Base-by-base conservation (phyloP, 2,329 filamentous ascomycete genomes). In the Penicillium sp. region DNA sequence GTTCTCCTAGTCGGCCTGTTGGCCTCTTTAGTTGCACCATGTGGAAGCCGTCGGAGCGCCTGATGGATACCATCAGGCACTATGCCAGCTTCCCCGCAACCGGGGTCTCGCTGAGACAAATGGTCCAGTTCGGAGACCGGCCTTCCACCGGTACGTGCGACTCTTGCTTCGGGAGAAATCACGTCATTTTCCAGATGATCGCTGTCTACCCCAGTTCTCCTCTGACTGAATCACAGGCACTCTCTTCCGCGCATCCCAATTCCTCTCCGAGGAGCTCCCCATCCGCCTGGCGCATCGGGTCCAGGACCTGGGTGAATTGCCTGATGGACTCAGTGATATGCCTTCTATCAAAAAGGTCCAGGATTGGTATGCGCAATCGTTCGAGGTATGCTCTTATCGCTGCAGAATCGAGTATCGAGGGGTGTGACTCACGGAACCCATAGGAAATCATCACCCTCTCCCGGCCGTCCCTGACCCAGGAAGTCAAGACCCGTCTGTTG, bases 301-400 rank as follows among this genome's bases (percentile, higher is more conserved):
- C 53, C 89, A 96, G 74, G 94, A 99, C 77, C 84, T 99, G 51
- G 86, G 88, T 56, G 89, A 90, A 67, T 80, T 99, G 2, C 94
- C 94, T 31, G 94, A 99, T 81, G 94, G 94, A 50, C 83, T 99
- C 56, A 96, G 90, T 71, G 92, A 97, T 63, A 97, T 99, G 94
- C 90, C 92, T 35, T 97, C 94, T 10, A 96, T 99, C 62, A 86
- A 87, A 71, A 90, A 87, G 67, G 94, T 99, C 62, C 88, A 92
- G 71, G 92, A 97, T 68, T 99, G 94, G 94, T 99, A 99, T 73
- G 94, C 92, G 58, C 94, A 99, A 77, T 99, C 94, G 46, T 99
- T 99, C 68, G 94, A 99, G 85, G 92, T 96, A 82, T 64, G 82
- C 33, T 50, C 44, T 31, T 49, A 31, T 54, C 40, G n/a, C 20